phyloP scores from a whole-genome alignment of 306 rosid genomes.

The Prosopis cineraria region DNA sequence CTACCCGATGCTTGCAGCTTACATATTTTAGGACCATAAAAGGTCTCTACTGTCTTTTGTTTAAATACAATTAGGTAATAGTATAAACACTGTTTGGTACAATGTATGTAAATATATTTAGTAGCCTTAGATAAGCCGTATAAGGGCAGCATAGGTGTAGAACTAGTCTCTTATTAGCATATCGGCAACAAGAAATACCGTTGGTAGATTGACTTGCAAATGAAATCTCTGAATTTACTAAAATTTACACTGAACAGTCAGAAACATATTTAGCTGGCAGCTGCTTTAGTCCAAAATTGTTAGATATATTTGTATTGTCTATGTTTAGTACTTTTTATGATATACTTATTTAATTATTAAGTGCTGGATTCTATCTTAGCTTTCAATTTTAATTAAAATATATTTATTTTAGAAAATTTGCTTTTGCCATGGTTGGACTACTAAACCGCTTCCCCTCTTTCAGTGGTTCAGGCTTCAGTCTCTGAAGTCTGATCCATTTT shows the following conservation, averaged over 20 bases:
- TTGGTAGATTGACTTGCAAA: neutral
- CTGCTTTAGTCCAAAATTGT: neutral
- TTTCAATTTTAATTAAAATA: neutral
- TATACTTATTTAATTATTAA: neutral
- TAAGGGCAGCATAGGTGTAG: neutral
- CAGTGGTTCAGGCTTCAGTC: neutral
- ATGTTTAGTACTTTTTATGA: neutral
- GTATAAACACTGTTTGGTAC: neutral
- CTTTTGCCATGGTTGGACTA: neutral
- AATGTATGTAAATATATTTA: neutral
- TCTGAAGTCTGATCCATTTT: neutral
- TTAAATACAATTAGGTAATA: neutral
- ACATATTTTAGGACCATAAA: neutral
- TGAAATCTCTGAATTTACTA: neutral
- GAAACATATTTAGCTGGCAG: neutral
- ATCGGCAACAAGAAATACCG: neutral
- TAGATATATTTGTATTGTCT: neutral
- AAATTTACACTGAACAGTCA: neutral
- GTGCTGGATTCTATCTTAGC: neutral
- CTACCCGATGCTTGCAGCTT: neutral
- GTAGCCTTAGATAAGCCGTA: neutral
- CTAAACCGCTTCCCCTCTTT: neutral
- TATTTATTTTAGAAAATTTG: neutral
- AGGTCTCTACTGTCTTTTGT: neutral
- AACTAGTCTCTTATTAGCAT: neutral